phyloP scores from a whole-genome alignment of 2,329 filamentous ascomycete species.

The Whalleya microplaca region DNA sequence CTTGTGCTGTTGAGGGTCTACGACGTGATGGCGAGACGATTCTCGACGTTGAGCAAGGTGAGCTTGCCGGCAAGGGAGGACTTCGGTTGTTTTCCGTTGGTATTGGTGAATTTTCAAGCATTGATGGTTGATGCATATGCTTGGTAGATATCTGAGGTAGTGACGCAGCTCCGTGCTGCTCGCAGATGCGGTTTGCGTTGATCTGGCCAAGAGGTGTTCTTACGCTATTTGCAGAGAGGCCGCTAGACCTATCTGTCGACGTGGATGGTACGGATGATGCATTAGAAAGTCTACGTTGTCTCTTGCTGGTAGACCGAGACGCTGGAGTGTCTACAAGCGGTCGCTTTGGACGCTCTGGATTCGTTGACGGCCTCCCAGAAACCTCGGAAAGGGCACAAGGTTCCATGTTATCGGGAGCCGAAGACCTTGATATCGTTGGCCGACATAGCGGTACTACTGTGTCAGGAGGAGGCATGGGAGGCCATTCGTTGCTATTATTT shows the following conservation, averaged over 20 bases:
- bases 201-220: conserved; percentile 24
- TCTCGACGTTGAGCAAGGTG: neutral
- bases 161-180: neutral
- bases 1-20: neutral
- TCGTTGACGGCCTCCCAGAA: neutral
- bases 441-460: neutral
- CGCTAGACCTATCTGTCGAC: neutral
- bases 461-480: neutral
- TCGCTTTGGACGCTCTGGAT: conserved; percentile 3
- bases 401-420: conserved; percentile 6
- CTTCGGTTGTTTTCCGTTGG: neutral
- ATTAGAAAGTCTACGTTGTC: conserved; percentile 8
- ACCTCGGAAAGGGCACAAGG: neutral
- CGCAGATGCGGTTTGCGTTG: conserved; percentile 12
- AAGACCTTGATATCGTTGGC: conserved; percentile 10
- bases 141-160: neutral
- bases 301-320: conserved; percentile 8
- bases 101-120: neutral
- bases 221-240: neutral
- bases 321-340: neutral
- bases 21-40: neutral
- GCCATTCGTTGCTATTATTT: neutral
- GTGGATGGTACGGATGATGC: neutral
- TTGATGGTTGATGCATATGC: neutral
- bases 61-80: neutral